Evolutionary conservation across 2,329 filamentous ascomycete species (phyloP), one percentile per base, ranked within the genome.

Genomic region (Colletotrichum musae): DNA sequence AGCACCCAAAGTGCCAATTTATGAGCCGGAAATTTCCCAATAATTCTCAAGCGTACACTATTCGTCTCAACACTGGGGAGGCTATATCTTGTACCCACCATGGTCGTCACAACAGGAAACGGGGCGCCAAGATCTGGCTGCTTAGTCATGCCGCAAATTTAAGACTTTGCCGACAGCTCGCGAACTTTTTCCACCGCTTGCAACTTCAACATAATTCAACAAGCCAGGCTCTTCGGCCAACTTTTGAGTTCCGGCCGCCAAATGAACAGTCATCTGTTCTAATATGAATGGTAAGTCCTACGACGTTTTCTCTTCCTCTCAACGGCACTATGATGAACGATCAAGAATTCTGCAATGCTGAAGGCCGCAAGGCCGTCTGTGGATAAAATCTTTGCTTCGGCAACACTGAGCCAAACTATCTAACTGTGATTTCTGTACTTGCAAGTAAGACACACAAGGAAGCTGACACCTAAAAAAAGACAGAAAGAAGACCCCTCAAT

Each of bases 281-380:
- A 7, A 5, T 18, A 21, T 18, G 32, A 57, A 65, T 45, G 53
- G 71, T 72, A 68, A 73, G 68, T 64, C 6, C 9, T 50, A 26
- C 3, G 5, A 10, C 24, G 5, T 47, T 77, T 80, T 79, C 75
- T 78, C 73, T 75, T 76, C 80, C 10, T 18, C 18, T 28, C 5
- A 54, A 28, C 4, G 36, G 58, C 58, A 67, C 52, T 70, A 71
- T 77, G 76, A 78, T 78, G 76, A 75, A 70, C 72, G 75, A 73
- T 58, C 58, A 75, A 74, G 83, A 83, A 84, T 85, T 85, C 83
- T 85, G 83, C 83, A 85, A 85, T 84, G 80, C 83, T 79, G 77
- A 85, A 80, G 74, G 73, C 73, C 76, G 59, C 58, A 47, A 70
- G 64, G 58, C 70, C 67, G 71, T 60, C 18, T 79, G 78, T 79